phyloP scores from a whole-genome alignment of 164 flowering plant genomes.

The Echeveria elegans region DNA sequence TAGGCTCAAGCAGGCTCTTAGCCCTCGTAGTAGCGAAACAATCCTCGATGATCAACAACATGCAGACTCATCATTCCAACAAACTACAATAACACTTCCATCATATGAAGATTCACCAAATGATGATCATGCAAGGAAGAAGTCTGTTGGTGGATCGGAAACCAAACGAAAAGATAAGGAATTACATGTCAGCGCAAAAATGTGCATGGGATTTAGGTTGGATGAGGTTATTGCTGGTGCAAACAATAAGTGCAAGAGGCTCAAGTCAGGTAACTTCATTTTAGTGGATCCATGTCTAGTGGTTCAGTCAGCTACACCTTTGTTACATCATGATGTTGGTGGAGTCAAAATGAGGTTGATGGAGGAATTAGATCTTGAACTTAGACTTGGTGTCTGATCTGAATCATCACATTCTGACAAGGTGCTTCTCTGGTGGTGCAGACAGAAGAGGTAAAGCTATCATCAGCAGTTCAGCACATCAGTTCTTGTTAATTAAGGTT shows the following conservation, averaged over 20 bases:
- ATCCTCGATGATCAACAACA: neutral
- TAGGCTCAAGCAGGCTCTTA: constrained; percentile 27
- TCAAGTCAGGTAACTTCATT: constrained; percentile 9
- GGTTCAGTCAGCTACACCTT: neutral
- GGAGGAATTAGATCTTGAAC: constrained; percentile 44
- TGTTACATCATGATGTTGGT: neutral
- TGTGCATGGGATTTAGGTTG: constrained; percentile 16
- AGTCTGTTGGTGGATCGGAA: neutral
- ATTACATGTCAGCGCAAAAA: neutral
- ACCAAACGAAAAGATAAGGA: neutral
- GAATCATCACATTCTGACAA: too few species aligned
- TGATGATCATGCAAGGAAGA: neutral
- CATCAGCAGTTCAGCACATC: too few species aligned
- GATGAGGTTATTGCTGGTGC: neutral
- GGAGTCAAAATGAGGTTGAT: constrained; percentile 5
- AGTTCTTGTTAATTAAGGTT: neutral
- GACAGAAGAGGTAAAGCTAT: constrained; percentile 2
- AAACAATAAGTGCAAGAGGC: constrained; percentile 14
- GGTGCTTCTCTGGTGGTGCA: constrained; percentile 2
- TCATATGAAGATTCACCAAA: neutral
- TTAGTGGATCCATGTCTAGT: constrained; percentile 8
- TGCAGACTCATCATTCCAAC: neutral
- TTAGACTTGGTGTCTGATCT: constrained; percentile 34
- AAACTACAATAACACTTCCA: neutral
- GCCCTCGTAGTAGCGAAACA: constrained; percentile 8